Evolutionary conservation across 306 rosid species (phyloP).

Genomic region (Vicia faba): DNA sequence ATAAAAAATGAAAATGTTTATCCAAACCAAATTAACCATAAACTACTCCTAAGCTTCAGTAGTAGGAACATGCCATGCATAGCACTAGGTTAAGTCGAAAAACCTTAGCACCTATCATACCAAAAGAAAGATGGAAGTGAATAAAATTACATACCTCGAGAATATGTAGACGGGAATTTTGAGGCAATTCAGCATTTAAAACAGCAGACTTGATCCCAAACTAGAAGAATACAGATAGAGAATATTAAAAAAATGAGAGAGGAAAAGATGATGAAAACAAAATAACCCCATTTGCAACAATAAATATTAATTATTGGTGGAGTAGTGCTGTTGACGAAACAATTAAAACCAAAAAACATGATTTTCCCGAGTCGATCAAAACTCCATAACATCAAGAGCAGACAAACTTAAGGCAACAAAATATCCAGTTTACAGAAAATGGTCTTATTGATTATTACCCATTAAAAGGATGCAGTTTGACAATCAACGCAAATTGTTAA

Average conservation of each 20-base stretch:
- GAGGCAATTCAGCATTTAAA: slow-evolving; percentile 95
- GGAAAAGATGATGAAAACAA: slow-evolving; percentile 16
- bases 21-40: slow-evolving; percentile 3
- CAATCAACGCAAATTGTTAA: not conserved
- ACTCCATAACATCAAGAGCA: slow-evolving; percentile 20
- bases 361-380: slow-evolving; percentile 27
- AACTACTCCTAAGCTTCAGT: slow-evolving; percentile 25
- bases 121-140: slow-evolving; percentile 5
- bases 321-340: slow-evolving; percentile 3
- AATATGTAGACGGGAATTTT: slow-evolving; percentile 95
- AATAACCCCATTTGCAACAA: slow-evolving; percentile 18
- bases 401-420: not conserved
- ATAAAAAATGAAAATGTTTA: not conserved
- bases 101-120: slow-evolving; percentile 6
- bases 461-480: slow-evolving; percentile 9
- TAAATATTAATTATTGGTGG: slow-evolving; percentile 2
- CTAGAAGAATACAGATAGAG: slow-evolving; percentile 43
- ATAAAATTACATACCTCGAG: slow-evolving; percentile 68
- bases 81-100: slow-evolving; percentile 9
- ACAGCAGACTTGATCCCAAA: slow-evolving; percentile 95
- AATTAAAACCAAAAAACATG: not conserved
- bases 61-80: slow-evolving; percentile 25
- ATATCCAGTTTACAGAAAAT: not conserved
- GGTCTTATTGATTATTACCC: slow-evolving; percentile 17
- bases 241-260: slow-evolving; percentile 8